Evolutionary conservation across 352 stramenopile genomes (phyloP), one percentile per base, ranked within the genome.

Genomic region (Globisporangium recalcitrans): DNA sequence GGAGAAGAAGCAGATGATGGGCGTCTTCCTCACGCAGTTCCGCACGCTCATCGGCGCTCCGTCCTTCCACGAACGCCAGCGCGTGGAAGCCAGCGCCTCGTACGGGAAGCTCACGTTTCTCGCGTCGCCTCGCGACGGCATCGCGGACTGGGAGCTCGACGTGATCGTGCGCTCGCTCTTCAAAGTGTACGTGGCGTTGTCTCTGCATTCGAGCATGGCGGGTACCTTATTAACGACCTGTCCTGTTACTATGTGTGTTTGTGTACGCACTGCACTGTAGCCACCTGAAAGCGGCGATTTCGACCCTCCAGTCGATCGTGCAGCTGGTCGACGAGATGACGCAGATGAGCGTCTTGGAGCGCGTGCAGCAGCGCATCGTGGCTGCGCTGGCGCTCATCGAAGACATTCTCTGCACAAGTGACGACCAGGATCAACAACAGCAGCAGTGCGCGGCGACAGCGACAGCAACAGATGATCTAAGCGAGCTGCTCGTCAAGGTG

Each of bases 131-230:
- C 46, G 53, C 0, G 68, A 85, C 32, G 85, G 82, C 0, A 71
- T 94, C 48, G 69, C 82, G 0, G 74, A 90, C 46, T 94, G 85
- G 85, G 85, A 94, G 36, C 51, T 94, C 48, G 85, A 92, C 49
- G 52, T 78, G 0, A 54, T 91, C 19, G 73, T 82, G 31, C 70
- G 63, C 11, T 40, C 62, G 32, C 79, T 80, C 3, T 83, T 89
- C 22, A 61, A 72, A 48, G 64, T 69, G 75, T 84, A 59, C 54
- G 73, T 64, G 24, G 22, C 2, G 3, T 22, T 42, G 1, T 21
- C 14, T n/a, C 36, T 44, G 36, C 0, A 29, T 24, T 38, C 57
- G 48, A 8, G 9, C 22, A 14, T 65, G 14, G 11, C 11, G 19
- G n/a, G 52, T 19, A n/a, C 32, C 29, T 52, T n/a, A 26, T 24